Conservation (phyloP, 2,329 filamentous ascomycete species). For the Exophiala sp. region DNA sequence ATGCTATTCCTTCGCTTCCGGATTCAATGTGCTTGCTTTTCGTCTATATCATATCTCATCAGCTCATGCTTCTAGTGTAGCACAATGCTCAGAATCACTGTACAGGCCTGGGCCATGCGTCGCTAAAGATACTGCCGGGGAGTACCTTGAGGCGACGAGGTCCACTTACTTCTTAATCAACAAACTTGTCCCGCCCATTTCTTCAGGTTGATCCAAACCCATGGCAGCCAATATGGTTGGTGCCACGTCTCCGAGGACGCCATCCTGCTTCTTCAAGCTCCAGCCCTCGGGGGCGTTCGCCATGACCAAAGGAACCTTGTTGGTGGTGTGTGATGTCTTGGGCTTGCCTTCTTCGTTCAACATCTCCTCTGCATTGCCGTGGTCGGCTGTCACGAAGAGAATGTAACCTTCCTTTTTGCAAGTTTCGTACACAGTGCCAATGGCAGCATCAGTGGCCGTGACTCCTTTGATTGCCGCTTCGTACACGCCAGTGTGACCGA, state of each 20-base stretch:
- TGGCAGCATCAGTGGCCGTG: constrained; percentile 85
- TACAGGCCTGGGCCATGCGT: constrained; percentile 7
- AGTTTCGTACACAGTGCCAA: constrained; percentile 84
- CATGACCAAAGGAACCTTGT: constrained; percentile 98
- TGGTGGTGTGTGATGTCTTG: constrained; percentile 97
- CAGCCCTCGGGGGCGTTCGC: constrained; percentile 89
- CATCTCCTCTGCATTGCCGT: constrained; percentile 99
- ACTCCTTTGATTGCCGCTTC: constrained; percentile 85
- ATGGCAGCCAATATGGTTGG: constrained; percentile 89
- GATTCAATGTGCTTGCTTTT: constrained; percentile 20
- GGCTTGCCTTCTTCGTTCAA: constrained; percentile 91
- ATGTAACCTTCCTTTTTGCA: constrained; percentile 93
- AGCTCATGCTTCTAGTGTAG: constrained; percentile 20
- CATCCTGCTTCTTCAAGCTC: constrained; percentile 76
- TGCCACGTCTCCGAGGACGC: constrained; percentile 94
- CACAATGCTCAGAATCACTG: constrained; percentile 12
- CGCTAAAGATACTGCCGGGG: constrained; percentile 17
- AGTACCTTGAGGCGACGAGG: constrained; percentile 8
- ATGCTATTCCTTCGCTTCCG: constrained; percentile 18
- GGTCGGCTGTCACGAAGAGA: constrained; percentile 92
- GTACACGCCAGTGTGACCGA: constrained; percentile 96
- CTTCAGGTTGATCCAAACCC: constrained; percentile 83
- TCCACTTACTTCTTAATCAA: constrained; percentile 62
- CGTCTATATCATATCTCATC: constrained; percentile 27
- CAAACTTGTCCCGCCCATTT: constrained; percentile 86